Conservation (phyloP, 495 filamentous ascomycete genomes). For the Hypoxylon cercidicola region DNA sequence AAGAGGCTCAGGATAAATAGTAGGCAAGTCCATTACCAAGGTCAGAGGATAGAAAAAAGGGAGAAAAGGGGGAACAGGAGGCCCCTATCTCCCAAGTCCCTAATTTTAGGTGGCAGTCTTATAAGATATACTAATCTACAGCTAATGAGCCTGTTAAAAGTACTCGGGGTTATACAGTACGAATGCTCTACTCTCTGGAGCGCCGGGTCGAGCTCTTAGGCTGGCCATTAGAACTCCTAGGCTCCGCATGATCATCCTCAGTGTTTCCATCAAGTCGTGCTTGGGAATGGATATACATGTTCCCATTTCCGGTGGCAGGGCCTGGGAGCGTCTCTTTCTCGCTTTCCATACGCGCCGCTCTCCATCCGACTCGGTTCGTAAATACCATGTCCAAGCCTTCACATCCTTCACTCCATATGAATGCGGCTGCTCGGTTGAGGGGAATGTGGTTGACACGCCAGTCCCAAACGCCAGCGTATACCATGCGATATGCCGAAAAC, state of each 20-base stretch:
- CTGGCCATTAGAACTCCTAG: neutral
- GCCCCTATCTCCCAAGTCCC: too few relatives aligned
- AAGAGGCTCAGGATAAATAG: too few relatives aligned
- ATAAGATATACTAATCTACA: constrained; percentile 16
- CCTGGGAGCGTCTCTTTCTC: constrained; percentile 27
- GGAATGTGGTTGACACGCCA: constrained; percentile 58
- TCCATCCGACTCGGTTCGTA: constrained; percentile 39
- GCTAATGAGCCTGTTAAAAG: neutral
- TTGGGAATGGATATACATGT: constrained; percentile 3
- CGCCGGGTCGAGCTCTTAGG: constrained; percentile 3
- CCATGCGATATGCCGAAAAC: constrained; percentile 52
- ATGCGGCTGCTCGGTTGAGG: constrained; percentile 41
- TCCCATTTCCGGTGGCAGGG: constrained; percentile 13
- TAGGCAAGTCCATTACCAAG: too few relatives aligned
- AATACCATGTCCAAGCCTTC: constrained; percentile 30
- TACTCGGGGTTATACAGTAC: constrained; percentile 32
- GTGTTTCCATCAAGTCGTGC: neutral
- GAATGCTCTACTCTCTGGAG: neutral
- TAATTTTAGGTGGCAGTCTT: too few relatives aligned
- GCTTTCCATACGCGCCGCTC: neutral
- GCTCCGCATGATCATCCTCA: neutral
- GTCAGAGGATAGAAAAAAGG: too few relatives aligned
- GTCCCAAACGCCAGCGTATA: constrained; percentile 56
- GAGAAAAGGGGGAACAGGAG: too few relatives aligned
- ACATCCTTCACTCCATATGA: constrained; percentile 12